Evolutionary conservation across 2,329 filamentous ascomycete genomes (phyloP).

Genomic region (Neonectria sp.): DNA sequence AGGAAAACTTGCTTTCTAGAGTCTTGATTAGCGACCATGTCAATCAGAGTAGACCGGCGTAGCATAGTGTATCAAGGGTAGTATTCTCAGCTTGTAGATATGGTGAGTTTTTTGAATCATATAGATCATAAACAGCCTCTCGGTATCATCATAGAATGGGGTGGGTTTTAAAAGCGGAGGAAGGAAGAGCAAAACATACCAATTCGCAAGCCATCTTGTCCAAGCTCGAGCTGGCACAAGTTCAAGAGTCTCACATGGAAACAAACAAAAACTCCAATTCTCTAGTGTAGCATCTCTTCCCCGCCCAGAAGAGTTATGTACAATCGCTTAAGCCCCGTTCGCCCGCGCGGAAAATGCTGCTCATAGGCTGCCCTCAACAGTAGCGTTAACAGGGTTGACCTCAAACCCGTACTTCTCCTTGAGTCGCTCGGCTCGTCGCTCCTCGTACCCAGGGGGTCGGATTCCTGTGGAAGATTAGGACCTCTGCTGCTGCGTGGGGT

Average conservation of each 20-base stretch:
- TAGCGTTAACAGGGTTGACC: constrained; percentile 76
- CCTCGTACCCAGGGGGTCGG: constrained; percentile 84
- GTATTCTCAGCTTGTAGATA: constrained; percentile 45
- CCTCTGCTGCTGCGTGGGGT: constrained; percentile 7
- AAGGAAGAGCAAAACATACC: constrained; percentile 41
- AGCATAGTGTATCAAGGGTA: background rate
- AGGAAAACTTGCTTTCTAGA: background rate
- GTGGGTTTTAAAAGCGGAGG: constrained; percentile 1
- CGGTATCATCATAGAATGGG: constrained; percentile 57
- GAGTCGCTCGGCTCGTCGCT: constrained; percentile 85
- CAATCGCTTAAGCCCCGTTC: constrained; percentile 49
- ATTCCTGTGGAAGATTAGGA: constrained; percentile 72
- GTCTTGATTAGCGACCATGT: constrained; percentile 17
- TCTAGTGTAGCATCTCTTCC: constrained; percentile 57
- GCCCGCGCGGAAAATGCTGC: constrained; percentile 39
- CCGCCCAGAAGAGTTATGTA: constrained; percentile 56
- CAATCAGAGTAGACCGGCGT: background rate
- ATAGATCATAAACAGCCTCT: constrained; percentile 65
- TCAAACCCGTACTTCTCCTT: constrained; percentile 92
- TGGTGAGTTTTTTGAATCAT: constrained; percentile 55
- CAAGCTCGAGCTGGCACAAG: constrained; percentile 42
- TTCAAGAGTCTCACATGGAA: constrained; percentile 45
- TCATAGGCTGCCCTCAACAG: constrained; percentile 61
- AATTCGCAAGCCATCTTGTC: constrained; percentile 31
- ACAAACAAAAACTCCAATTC: constrained; percentile 57